phyloP scores from a whole-genome alignment of 1,284 basidiomycete species.

The Cystobasidium pallidum region DNA sequence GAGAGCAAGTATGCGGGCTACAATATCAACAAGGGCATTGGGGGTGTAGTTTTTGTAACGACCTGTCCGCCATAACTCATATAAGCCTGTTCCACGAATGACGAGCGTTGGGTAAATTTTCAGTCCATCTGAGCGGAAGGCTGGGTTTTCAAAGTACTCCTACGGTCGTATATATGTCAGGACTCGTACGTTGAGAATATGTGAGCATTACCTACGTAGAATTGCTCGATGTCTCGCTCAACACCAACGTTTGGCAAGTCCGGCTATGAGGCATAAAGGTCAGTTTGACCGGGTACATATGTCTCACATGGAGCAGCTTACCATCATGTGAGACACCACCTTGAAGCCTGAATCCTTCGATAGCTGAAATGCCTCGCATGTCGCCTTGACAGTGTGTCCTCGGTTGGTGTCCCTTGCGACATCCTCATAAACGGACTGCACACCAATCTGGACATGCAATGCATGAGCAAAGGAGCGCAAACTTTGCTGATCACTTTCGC shows the following conservation, averaged over 20 bases:
- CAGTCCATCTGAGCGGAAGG: slow-evolving; percentile 93
- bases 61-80: slow-evolving; percentile 54
- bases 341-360: slow-evolving; percentile 99
- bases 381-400: slow-evolving; percentile 91
- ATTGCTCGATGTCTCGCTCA: slow-evolving; percentile 96
- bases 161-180: too few species aligned
- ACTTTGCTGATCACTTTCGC: neutral
- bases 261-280: slow-evolving; percentile 59
- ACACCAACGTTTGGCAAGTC: slow-evolving; percentile 92
- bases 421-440: slow-evolving; percentile 99
- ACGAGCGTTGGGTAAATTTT: slow-evolving; percentile 99
- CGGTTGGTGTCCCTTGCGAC: slow-evolving; percentile 98
- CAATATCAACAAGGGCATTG: slow-evolving; percentile 94
- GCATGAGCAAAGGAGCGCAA: neutral
- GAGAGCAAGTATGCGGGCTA: slow-evolving; percentile 91
- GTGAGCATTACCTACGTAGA: slow-evolving; percentile 63
- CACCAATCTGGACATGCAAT: slow-evolving; percentile 67
- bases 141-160: slow-evolving; percentile 96
- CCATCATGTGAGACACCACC: slow-evolving; percentile 98
- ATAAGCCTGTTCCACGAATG: slow-evolving; percentile 91
- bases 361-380: slow-evolving; percentile 96
- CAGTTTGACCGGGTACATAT: slow-evolving; percentile 60
- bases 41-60: slow-evolving; percentile 90
- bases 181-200: too few species aligned
- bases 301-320: neutral